Evolutionary conservation across 371 early-diverging fungal species (phyloP), one percentile per base, ranked within the genome.

Genomic region (Haplosporangium sp.): DNA sequence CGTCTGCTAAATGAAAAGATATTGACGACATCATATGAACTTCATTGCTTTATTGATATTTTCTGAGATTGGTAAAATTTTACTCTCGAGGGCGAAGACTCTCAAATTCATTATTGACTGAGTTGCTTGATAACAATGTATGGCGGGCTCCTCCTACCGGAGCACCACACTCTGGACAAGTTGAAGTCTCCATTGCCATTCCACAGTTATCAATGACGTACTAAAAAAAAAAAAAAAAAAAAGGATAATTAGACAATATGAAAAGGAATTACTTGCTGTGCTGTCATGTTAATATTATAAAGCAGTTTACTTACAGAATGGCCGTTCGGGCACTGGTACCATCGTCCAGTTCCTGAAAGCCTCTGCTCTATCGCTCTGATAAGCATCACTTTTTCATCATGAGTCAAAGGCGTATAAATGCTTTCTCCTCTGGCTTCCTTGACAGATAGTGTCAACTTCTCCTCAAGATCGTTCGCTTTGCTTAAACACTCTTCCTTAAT

Each of bases 241-340:
- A 17, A 17, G 35, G 15, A 17, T 3, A 35, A n/a, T 3, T 35
- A 35, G 7, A 58, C 11, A 58, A 4, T 37, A 27, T 27, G 27
- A 27, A 27, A 27, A 27, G 27, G 27, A 27, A 27, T 27, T 27
- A 27, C 27, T 27, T 27, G 27, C 27, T 27, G 27, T 27, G 27
- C 1, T 27, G 27, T 27, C 27, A 27, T 27, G 27, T 27, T 27
- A 27, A 27, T 1, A 27, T 27, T 27, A 27, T 1, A 27, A 27
- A 27, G 27, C 27, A 27, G 27, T 58, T 27, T 5, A 67, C 71
- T 66, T 76, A 76, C 76, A 3, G 67, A 17, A 40, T 76, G 76
- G 4, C 76, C 88, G 38, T 88, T 87, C 6, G 85, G 84, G 60
- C 89, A 89, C 0, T 56, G 71, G 57, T 77, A 72, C 72, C 72